Evolutionary conservation across 345 rosid species (phyloP), one percentile per base, ranked within the genome.

Genomic region (Syzygium grande): DNA sequence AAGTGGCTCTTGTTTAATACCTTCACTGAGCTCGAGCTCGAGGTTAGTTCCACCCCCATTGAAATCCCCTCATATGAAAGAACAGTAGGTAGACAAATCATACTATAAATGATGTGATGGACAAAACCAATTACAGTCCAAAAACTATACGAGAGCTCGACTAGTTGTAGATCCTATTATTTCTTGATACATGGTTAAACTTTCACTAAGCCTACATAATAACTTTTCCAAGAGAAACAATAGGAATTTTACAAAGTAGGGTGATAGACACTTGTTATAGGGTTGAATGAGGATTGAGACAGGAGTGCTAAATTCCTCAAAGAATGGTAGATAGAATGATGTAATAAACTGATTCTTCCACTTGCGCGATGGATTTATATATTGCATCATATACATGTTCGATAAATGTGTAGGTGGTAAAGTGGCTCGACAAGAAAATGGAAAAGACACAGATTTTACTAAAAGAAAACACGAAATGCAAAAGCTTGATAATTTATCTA

Each of bases 1-100:
- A 84, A 61, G n/a, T 87, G 86, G 89, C 65, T 51, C 49, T 59
- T 87, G 52, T 77, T 58, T 41, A 87, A 87, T 52, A 58, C 83
- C 61, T 58, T 87, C 86, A 25, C 51, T 2, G 86, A 87, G 86
- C 86, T 87, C 49, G 89, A 87, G 77, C 30, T 51, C 1, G 86
- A 87, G 89, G 88, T 61, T 51, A 87, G 83, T 46, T 4, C 2
- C 15, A 21, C 49, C 83, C 83, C 83, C 27, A 38, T 38, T 38
- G 38, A 73, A 38, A 73, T 73, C 14, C 49, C 49, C 83, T 19
- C 25, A 10, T 19, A 25, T 73, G 49, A 38, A 73, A 38, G 23
- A 34, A 38, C 49, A 73, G 25, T 73, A 73, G 83, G 49, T 25
- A 19, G 25, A 34, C 27, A 14, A 14, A 11, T 38, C 15, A 38